Base-by-base conservation (phyloP, 106 monocot genomes). In the Allium cepa region DNA sequence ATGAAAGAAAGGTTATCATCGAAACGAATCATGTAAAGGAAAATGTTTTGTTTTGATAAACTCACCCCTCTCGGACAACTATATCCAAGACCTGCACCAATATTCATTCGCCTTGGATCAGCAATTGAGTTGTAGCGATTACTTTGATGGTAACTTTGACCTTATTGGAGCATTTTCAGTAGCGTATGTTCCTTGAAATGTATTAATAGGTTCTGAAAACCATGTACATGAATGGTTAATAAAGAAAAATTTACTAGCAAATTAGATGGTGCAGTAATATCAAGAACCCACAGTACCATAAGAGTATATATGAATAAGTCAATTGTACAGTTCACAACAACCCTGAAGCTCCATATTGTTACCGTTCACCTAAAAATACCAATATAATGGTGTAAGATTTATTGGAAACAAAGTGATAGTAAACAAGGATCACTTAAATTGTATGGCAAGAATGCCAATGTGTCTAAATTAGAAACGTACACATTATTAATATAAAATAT, bases 121-220 rank as follows among this genome's bases (percentile, higher is more conserved):
- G 90, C 84, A 61, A 99, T 77, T 52, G 99, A 99, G 74, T 99
- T 99, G 65, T 99, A 99, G 79, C 93, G 99, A 78, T 99, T 99
- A 15, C 93, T 87, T 66, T 85, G 93, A 68, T 99, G 99, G 75
- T 87, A 99, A 62, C 90, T 93, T 71, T 22, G 93, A 76, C 76
- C 93, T 75, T 51, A 99, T 85, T 16, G 99, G 99, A 67, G 97
- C 92, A 53, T 76, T 90, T 65, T 99, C 99, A 26, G 99, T 99
- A 28, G 59, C 50, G 68, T 99, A 99, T 73, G 75, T 80, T 78
- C 99, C 93, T 78, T 99, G 99, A 73, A 99, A 99, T 61, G 93
- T 99, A 75, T 99, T 99, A 69, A 99, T 92, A 66, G 99, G 99
- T 64, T 99, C 99, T 92, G 87, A 71, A 84, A 50, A 26, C 18